phyloP scores from a whole-genome alignment of 148 eudicot species.

The Nyssa sinensis region DNA sequence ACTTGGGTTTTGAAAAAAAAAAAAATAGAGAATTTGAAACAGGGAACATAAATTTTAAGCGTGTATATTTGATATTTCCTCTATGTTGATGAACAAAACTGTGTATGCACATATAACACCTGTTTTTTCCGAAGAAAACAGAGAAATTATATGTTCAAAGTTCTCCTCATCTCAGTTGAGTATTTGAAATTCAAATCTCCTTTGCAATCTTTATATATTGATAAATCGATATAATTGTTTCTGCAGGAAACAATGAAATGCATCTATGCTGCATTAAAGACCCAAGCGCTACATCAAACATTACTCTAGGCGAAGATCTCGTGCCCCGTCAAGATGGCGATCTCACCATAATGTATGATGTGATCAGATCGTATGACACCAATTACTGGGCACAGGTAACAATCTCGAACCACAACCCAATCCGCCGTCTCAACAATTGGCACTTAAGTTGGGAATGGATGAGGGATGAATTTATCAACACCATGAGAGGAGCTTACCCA shows the following conservation, averaged over 20 bases:
- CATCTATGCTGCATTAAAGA: conserved; percentile 40
- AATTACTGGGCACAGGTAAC: conserved; percentile 64
- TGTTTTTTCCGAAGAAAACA: too few species aligned
- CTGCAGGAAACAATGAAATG: conserved; percentile 32
- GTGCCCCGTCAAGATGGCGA: conserved; percentile 46
- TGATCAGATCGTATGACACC: conserved; percentile 31
- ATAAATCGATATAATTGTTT: background rate
- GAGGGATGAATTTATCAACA: conserved; percentile 54
- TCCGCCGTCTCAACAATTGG: conserved; percentile 56
- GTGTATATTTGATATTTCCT: too few species aligned
- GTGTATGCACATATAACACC: too few species aligned
- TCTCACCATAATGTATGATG: conserved; percentile 55
- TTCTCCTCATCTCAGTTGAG: too few species aligned
- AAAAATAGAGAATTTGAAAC: too few species aligned
- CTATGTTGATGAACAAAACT: too few species aligned
- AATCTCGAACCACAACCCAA: conserved; percentile 45
- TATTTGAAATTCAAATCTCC: background rate
- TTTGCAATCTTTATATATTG: background rate
- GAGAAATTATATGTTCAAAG: too few species aligned
- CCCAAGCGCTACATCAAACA: conserved; percentile 23
- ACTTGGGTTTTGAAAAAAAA: too few species aligned
- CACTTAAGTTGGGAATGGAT: conserved; percentile 63
- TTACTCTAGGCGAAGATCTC: conserved; percentile 8
- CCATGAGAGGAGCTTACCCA: conserved; percentile 68
- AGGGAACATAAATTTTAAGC: too few species aligned